A percentile compares a stretch with the other conserved stretches of the same genome.
These are phyloP conservation scores for Populus nigra DNA, from an alignment of 345 rosid species.

Conservation along the genomic window DNA sequence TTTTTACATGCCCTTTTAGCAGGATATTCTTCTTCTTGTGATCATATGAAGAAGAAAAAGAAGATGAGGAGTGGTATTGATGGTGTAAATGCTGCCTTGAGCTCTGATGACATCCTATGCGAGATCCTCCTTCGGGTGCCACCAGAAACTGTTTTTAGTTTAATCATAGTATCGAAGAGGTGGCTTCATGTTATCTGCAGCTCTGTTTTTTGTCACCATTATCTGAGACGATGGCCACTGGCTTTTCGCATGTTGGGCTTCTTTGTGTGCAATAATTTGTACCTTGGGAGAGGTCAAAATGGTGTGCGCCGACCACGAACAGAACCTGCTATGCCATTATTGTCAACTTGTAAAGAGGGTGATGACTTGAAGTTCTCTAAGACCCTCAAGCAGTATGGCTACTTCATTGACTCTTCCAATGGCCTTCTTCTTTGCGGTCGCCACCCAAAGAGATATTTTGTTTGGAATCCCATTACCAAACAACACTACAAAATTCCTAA, in stretches of 20 bases:
- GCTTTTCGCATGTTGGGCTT: conserved; percentile 52
- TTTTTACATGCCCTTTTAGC: not conserved
- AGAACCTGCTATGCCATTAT: conserved; percentile 50
- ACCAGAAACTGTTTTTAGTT: conserved; percentile 41
- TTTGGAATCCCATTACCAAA: conserved; percentile 47
- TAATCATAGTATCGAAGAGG: conserved; percentile 50
- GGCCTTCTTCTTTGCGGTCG: conserved; percentile 68
- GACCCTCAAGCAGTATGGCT: conserved; percentile 48
- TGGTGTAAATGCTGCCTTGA: conserved; percentile 37
- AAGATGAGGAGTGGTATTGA: conserved; percentile 5
- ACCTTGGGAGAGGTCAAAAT: conserved; percentile 44
- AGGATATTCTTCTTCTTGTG: not conserved
- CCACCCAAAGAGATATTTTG: conserved; percentile 59
- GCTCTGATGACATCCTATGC: conserved; percentile 45
- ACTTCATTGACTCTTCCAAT: conserved; percentile 59
- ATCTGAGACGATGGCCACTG: conserved; percentile 44
- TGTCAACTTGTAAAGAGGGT: conserved; percentile 53
- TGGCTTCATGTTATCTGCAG: conserved; percentile 55
- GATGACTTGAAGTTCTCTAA: conserved; percentile 52
- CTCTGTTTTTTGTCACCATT: conserved; percentile 41
- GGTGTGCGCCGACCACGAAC: conserved; percentile 42
- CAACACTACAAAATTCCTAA: conserved; percentile 42
- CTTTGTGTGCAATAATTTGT: conserved; percentile 43
- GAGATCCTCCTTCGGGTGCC: conserved; percentile 52
- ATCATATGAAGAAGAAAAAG: conserved; percentile 10